Conservation (phyloP, 2,329 filamentous ascomycete genomes). For the Tolypocladium guangdongense region DNA sequence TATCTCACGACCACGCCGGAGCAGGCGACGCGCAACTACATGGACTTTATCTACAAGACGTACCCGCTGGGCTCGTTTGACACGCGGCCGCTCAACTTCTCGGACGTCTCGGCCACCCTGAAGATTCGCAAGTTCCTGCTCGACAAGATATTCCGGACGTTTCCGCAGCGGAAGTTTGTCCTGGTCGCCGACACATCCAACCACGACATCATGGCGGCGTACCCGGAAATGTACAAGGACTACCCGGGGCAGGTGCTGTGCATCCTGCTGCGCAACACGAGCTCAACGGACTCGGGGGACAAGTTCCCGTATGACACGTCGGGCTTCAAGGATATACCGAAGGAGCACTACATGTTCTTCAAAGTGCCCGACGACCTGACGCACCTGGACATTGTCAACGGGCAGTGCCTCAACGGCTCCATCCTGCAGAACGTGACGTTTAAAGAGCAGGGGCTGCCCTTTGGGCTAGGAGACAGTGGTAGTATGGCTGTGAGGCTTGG, state of each 20-base stretch:
- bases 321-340: slow-evolving; percentile 56
- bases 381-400: slow-evolving; percentile 54
- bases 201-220: slow-evolving; percentile 61
- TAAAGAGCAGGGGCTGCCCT: slow-evolving; percentile 47
- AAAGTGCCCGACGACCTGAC: slow-evolving; percentile 56
- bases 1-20: slow-evolving; percentile 75
- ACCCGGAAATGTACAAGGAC: slow-evolving; percentile 49
- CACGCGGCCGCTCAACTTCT: slow-evolving; percentile 69
- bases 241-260: slow-evolving; percentile 65
- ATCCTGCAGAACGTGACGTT: slow-evolving; percentile 65
- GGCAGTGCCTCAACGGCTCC: slow-evolving; percentile 54
- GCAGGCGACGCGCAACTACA: slow-evolving; percentile 67
- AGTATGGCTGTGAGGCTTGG: slow-evolving; percentile 17
- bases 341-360: slow-evolving; percentile 72
- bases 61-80: slow-evolving; percentile 72
- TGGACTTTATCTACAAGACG: slow-evolving; percentile 68
- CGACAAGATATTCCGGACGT: slow-evolving; percentile 63
- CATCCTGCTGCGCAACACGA: slow-evolving; percentile 67
- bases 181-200: slow-evolving; percentile 69
- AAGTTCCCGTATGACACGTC: slow-evolving; percentile 66
- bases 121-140: slow-evolving; percentile 60
- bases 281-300: slow-evolving; percentile 53
- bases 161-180: slow-evolving; percentile 63
- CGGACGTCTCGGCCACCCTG: slow-evolving; percentile 60
- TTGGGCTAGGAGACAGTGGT: slow-evolving; percentile 25